phyloP scores from a whole-genome alignment of 2,329 filamentous ascomycete species.

The Diaporthe vexans region DNA sequence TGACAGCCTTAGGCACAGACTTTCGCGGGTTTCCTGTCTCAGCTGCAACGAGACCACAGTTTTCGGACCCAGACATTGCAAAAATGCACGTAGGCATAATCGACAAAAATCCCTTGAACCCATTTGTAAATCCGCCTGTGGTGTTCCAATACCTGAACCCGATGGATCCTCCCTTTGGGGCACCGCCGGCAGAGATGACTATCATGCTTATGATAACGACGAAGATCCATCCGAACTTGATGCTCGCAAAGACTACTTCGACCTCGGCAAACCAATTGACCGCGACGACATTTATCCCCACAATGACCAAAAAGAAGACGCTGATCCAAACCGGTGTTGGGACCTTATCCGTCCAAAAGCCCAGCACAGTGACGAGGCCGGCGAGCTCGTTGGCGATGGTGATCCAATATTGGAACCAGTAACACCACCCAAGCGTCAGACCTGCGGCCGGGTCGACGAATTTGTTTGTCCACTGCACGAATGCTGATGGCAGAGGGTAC shows the following conservation, averaged over 20 bases:
- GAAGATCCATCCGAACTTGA: constrained; percentile 64
- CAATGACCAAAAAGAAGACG: constrained; percentile 58
- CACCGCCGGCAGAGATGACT: constrained; percentile 60
- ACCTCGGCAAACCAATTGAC: constrained; percentile 61
- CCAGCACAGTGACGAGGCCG: constrained; percentile 57
- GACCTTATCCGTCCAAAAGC: constrained; percentile 59
- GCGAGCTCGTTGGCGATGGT: constrained; percentile 60
- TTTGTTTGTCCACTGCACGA: constrained; percentile 61
- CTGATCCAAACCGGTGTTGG: constrained; percentile 60
- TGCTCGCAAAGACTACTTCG: constrained; percentile 58
- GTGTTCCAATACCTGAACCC: constrained; percentile 62
- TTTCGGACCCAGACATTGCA: constrained; percentile 65
- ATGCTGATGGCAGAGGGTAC: constrained; percentile 61
- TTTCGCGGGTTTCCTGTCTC: constrained; percentile 59
- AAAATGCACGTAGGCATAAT: constrained; percentile 65
- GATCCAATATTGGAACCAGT: constrained; percentile 60
- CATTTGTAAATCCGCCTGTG: constrained; percentile 55
- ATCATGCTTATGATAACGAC: constrained; percentile 60
- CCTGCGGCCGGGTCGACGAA: constrained; percentile 59
- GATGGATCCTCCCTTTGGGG: constrained; percentile 51
- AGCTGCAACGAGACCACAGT: constrained; percentile 57
- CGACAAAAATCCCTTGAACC: constrained; percentile 65
- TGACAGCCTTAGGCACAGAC: constrained; percentile 59
- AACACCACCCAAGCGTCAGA: constrained; percentile 62
- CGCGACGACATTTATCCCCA: constrained; percentile 56